Conservation (phyloP, 192 early-diverging fungal species). For the Linnemannia zychae region DNA sequence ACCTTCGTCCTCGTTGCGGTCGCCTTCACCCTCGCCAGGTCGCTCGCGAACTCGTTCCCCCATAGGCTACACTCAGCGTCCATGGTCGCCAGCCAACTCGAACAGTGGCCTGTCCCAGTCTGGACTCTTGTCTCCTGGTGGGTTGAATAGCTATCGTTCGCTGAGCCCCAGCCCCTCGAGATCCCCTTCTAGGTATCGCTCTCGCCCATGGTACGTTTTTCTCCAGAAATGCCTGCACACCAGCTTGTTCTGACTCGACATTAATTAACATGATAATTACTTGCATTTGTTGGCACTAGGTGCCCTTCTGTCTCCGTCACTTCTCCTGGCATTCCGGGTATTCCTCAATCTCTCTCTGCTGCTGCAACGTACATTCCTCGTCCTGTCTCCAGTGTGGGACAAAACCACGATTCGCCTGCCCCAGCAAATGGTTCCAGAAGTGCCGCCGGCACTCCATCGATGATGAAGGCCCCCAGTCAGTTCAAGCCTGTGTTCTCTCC, state of each 20-base stretch:
- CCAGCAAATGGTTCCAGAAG: constrained; percentile 22
- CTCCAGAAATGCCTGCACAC: neutral
- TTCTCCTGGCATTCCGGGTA: constrained; percentile 50
- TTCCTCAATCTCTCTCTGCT: constrained; percentile 24
- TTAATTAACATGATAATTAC: neutral
- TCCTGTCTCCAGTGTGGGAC: constrained; percentile 26
- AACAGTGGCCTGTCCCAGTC: constrained; percentile 37
- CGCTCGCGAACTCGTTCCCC: constrained; percentile 37
- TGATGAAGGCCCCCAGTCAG: constrained; percentile 17
- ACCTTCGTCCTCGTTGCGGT: constrained; percentile 15
- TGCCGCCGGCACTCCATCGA: constrained; percentile 29
- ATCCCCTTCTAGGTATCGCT: constrained; percentile 18
- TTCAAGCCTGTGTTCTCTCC: constrained; percentile 51
- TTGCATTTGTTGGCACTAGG: constrained; percentile 16
- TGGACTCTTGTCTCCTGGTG: constrained; percentile 16
- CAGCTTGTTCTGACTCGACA: neutral
- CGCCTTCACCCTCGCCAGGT: constrained; percentile 24
- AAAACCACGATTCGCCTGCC: constrained; percentile 27
- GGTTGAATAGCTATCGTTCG: constrained; percentile 47
- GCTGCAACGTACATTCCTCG: constrained; percentile 44
- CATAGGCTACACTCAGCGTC: constrained; percentile 26
- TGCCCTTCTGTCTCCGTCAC: constrained; percentile 48
- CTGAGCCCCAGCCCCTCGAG: constrained; percentile 49
- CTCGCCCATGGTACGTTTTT: constrained; percentile 42
- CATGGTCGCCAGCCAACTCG: constrained; percentile 53